phyloP scores from a whole-genome alignment of 1,284 basidiomycete species.

The Hortiboletus rubellus region DNA sequence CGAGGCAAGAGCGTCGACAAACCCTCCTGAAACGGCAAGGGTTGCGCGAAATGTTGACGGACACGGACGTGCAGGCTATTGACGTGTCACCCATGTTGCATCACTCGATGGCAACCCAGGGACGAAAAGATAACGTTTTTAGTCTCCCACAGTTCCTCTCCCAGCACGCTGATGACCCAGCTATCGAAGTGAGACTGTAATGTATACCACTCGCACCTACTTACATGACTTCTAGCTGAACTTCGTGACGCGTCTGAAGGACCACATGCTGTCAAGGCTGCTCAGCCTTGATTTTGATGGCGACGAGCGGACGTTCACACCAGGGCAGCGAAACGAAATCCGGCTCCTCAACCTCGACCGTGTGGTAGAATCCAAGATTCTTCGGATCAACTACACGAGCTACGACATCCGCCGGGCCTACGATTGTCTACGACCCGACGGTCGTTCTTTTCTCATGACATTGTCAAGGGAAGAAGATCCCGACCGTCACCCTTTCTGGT shows the following conservation, averaged over 20 bases:
- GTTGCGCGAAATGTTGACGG: background rate
- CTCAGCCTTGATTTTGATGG: background rate
- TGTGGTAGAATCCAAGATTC: background rate
- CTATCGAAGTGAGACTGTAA: background rate
- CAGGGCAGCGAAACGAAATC: background rate
- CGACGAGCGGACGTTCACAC: background rate
- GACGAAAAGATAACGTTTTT: constrained; percentile 1
- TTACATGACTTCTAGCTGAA: background rate
- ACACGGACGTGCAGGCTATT: background rate
- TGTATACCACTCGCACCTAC: background rate
- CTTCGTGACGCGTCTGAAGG: background rate
- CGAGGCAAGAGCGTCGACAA: background rate
- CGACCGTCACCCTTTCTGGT: constrained; percentile 22
- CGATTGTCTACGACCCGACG: constrained; percentile 39
- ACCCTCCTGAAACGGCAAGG: background rate
- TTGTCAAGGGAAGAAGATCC: constrained; percentile 25
- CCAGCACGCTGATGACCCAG: background rate
- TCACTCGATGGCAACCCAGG: background rate
- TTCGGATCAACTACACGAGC: background rate
- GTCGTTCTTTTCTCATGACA: constrained; percentile 37
- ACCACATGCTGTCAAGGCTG: background rate
- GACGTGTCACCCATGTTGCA: background rate
- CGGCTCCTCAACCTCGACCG: background rate
- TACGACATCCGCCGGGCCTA: constrained; percentile 29
- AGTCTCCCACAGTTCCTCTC: background rate